Conservation (phyloP, 371 early-diverging fungal genomes). For the Lichtheimia corymbifera region DNA sequence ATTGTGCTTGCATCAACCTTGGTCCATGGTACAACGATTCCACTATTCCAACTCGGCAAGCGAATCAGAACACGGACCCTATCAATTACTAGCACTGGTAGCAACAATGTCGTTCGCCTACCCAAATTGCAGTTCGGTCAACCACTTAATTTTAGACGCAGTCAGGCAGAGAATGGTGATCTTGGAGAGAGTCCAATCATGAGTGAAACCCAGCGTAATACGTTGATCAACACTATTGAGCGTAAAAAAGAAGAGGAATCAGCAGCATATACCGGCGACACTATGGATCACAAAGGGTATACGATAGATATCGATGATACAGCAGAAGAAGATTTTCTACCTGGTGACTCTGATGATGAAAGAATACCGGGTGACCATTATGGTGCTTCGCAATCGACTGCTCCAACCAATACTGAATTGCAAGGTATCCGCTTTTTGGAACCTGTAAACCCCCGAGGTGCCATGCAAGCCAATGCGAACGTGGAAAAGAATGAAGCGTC, state of each 20-base stretch:
- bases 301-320: constrained; percentile 33
- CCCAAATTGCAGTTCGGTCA: constrained; percentile 46
- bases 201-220: constrained; percentile 43
- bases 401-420: constrained; percentile 26
- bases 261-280: constrained; percentile 2
- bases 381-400: constrained; percentile 19
- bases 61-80: constrained; percentile 51
- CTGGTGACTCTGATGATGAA: constrained; percentile 30
- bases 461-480: constrained; percentile 18
- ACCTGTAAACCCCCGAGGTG: constrained; percentile 42
- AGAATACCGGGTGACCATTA: background rate
- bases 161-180: constrained; percentile 13
- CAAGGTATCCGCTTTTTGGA: constrained; percentile 50
- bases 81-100: constrained; percentile 46
- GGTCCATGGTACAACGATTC: constrained; percentile 82
- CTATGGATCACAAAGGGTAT: constrained; percentile 6
- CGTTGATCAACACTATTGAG: constrained; percentile 36
- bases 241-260: constrained; percentile 15
- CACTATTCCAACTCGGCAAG: constrained; percentile 68
- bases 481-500: constrained; percentile 36
- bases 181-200: constrained; percentile 24
- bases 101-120: constrained; percentile 38
- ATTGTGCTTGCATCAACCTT: constrained; percentile 77
- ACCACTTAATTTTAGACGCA: constrained; percentile 16
- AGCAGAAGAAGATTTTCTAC: constrained; percentile 51